Evolutionary conservation across 805 yeast genomes (phyloP).

Genomic region (Wickerhamiella azymoides): DNA sequence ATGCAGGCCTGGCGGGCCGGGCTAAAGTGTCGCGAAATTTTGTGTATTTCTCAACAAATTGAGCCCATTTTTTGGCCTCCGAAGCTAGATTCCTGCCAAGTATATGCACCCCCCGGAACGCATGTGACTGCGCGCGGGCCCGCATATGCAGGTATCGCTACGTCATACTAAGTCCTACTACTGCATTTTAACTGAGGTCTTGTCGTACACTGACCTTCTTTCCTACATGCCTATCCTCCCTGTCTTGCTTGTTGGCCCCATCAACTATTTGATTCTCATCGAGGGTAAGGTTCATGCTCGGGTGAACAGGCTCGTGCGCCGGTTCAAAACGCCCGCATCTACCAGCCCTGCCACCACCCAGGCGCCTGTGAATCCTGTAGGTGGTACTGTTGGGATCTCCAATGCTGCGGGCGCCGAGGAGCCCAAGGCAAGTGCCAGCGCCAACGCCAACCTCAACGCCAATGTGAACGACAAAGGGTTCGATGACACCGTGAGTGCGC

Average conservation of each 20-base stretch:
- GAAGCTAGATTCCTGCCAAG: not conserved
- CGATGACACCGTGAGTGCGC: not conserved
- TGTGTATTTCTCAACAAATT: no score
- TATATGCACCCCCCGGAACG: not conserved
- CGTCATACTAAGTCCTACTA: not conserved
- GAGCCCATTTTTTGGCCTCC: no score
- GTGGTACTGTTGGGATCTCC: no score
- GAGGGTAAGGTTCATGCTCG: slow-evolving; percentile 1
- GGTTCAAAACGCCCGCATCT: not conserved
- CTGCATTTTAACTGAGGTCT: not conserved
- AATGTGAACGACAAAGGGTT: no score
- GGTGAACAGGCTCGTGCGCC: not conserved
- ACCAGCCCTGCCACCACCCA: not conserved
- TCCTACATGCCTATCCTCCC: slow-evolving; percentile 2
- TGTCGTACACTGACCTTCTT: not conserved
- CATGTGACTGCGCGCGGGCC: not conserved
- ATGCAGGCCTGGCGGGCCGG: no score
- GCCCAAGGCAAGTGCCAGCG: not conserved
- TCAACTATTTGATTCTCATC: not conserved
- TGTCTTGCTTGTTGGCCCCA: not conserved
- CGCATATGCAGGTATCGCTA: not conserved
- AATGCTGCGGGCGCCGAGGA: no score
- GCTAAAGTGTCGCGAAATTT: no score
- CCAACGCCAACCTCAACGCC: not conserved
- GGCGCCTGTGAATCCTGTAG: no score